These are phyloP conservation scores for Tuber indicum DNA, from an alignment of 495 filamentous ascomycete genomes.

Conservation along the genomic window DNA sequence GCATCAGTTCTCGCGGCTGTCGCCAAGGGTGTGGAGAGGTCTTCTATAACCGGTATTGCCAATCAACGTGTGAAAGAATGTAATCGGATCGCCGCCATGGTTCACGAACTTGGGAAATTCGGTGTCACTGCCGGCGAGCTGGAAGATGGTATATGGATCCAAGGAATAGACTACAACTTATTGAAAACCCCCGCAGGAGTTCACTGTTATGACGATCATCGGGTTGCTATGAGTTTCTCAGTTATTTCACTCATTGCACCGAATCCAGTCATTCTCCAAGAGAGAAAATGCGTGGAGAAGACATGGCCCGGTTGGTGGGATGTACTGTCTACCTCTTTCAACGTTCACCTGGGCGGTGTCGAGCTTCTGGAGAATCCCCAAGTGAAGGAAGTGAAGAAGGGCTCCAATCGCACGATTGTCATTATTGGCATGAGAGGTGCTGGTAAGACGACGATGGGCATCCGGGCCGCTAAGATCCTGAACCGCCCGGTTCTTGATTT, in stretches of 20 bases:
- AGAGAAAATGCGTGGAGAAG: constrained; percentile 90
- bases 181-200: constrained; percentile 60
- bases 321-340: constrained; percentile 66
- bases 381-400: constrained; percentile 39
- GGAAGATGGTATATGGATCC: constrained; percentile 84
- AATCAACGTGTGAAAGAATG: constrained; percentile 99
- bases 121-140: constrained; percentile 80
- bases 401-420: constrained; percentile 60
- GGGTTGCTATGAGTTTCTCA: constrained; percentile 96
- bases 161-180: constrained; percentile 57
- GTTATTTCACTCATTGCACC: constrained; percentile 77
- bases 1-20: constrained; percentile 90
- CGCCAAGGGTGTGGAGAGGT: constrained; percentile 69
- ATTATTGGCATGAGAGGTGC: constrained; percentile 98
- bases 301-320: constrained; percentile 99
- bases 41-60: constrained; percentile 79
- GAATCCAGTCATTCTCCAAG: constrained; percentile 66
- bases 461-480: constrained; percentile 69
- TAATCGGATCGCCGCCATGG: constrained; percentile 94
- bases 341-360: constrained; percentile 63
- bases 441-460: constrained; percentile 89
- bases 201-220: constrained; percentile 95
- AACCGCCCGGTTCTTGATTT: constrained; percentile 76
- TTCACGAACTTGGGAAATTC: constrained; percentile 91
- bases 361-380: constrained; percentile 49